Base-by-base conservation (phyloP, 2,329 filamentous ascomycete species). In the Colletotrichum shisoi region DNA sequence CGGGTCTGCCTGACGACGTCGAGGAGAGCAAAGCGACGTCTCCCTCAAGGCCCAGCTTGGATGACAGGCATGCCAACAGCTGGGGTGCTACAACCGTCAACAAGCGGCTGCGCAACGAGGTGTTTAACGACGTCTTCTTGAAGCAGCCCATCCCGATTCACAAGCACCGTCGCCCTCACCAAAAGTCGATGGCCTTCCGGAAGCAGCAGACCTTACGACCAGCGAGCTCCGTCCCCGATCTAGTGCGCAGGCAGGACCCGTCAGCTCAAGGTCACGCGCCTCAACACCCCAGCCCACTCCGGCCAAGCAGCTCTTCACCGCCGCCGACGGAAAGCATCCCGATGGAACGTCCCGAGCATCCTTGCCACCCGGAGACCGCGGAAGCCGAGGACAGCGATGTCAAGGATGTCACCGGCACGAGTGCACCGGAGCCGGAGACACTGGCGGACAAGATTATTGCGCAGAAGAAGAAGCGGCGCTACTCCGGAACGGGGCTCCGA, bases 81-180 rank as follows among this genome's bases (percentile, higher is more conserved):
- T 97, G 94, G 94, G 94, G 94, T 8, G 93, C 93, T 17, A 97
- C 94, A 0, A 94, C 91, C 24, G 91, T 97, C 66, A 98, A 98
- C 75, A 91, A 91, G 72, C 88, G 90, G 67, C 79, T 98, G 45
- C 90, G 94, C 67, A 94, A 96, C 75, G 92, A 96, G 76, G 93
- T 97, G 0, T 90, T 97, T 74, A 92, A 93, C 45, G 94, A 97
- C 75, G 94, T 94, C 0, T 97, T 97, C 74, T 82, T 93, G 49
- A 92, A 93, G 67, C 91, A 93, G 60, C 89, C 91, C 0, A 91
- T 97, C 68, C 89, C 92, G n/a, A 81, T 89, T 72, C 92, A 94
- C 72, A 89, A 91, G 69, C 89, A 93, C 68, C 89, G 90, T 39
- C 86, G 87, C 69, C 90, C 91, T 68, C 86, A 89, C 48, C 87